A percentile compares a stretch with the other conserved stretches of the same genome.
Evolutionary conservation across 768 basidiomycete species (phyloP).

Genomic region (Pleurotus platypus): DNA sequence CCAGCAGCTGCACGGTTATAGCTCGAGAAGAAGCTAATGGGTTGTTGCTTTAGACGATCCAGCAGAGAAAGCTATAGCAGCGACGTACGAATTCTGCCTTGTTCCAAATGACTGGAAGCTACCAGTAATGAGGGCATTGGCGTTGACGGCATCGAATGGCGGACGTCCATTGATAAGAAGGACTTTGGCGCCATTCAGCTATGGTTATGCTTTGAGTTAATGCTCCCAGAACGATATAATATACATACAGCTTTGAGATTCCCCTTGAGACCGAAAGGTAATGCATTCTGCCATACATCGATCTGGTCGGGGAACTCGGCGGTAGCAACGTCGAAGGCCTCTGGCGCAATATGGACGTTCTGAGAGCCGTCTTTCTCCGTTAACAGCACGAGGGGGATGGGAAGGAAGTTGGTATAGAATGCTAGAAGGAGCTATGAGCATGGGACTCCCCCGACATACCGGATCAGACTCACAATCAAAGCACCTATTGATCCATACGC

Average conservation of each 20-base stretch:
- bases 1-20: conserved; percentile 31
- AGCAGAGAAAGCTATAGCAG: background rate
- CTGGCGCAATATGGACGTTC: conserved; percentile 48
- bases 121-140: conserved; percentile 47
- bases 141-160: conserved; percentile 48
- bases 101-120: conserved; percentile 50
- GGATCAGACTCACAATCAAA: conserved; percentile 39
- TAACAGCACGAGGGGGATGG: conserved; percentile 43
- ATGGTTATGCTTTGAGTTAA: conserved; percentile 17
- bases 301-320: conserved; percentile 50
- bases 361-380: conserved; percentile 41
- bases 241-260: conserved; percentile 37
- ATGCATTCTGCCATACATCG: conserved; percentile 50
- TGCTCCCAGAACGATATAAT: background rate
- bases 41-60: background rate
- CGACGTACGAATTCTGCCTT: conserved; percentile 41
- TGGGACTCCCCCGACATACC: background rate
- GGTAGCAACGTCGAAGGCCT: conserved; percentile 48
- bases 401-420: conserved; percentile 23
- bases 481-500: conserved; percentile 51
- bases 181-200: conserved; percentile 44
- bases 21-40: conserved; percentile 41
- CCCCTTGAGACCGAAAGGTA: conserved; percentile 43
- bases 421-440: conserved; percentile 15
- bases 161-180: conserved; percentile 25